Conservation (phyloP, 306 rosid species). For the Sechiopsis laciniata region DNA sequence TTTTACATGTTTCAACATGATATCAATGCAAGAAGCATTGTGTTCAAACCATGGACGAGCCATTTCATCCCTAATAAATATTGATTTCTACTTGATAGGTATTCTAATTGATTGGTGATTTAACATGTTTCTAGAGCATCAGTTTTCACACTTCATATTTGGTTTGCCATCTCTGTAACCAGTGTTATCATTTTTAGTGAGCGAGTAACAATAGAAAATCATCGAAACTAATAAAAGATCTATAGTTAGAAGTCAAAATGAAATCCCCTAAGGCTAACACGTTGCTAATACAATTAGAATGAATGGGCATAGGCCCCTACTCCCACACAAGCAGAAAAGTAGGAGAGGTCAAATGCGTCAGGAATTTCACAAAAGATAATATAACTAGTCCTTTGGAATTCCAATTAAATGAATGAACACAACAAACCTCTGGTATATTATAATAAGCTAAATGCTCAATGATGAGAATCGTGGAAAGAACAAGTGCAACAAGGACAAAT, state of each 20-base stretch:
- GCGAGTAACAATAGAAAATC: not conserved
- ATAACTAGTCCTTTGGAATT: constrained; percentile 11
- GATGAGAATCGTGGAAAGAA: constrained; percentile 82
- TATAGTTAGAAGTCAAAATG: constrained; percentile 1
- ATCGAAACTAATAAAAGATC: not conserved
- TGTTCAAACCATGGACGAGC: too few species aligned
- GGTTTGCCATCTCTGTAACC: constrained; percentile 5
- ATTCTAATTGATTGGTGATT: too few species aligned
- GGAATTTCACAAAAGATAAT: not conserved
- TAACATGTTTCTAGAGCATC: not conserved
- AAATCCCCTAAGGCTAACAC: not conserved
- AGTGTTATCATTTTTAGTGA: not conserved
- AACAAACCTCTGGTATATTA: constrained; percentile 89
- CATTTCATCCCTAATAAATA: too few species aligned
- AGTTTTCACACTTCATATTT: not conserved
- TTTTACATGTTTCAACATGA: too few species aligned
- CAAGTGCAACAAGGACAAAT: constrained; percentile 69
- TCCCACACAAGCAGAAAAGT: constrained; percentile 13
- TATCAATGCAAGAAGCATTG: too few species aligned
- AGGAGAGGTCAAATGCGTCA: constrained; percentile 1
- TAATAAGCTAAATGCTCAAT: constrained; percentile 86
- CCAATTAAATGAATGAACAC: constrained; percentile 17
- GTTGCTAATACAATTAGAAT: not conserved
- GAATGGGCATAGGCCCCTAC: constrained; percentile 1
- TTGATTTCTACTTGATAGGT: too few species aligned